Evolutionary conservation across 1,139 yeast genomes (phyloP).

Genomic region (Oligophagozyma castellii): DNA sequence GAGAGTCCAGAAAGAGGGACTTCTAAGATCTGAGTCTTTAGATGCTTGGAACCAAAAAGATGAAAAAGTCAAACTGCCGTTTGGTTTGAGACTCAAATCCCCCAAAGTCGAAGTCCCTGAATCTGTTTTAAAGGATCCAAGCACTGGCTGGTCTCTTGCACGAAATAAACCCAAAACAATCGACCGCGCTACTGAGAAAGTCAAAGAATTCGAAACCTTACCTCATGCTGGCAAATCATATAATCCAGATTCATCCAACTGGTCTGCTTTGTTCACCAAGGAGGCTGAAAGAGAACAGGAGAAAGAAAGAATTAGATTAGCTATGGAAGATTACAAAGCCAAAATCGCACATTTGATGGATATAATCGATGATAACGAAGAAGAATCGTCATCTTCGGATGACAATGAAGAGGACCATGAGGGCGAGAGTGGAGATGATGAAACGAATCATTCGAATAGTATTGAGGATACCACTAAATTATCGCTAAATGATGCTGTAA

Average conservation of each 20-base stretch:
- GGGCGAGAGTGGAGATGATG: conserved; percentile 26
- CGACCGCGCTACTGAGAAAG: conserved; percentile 37
- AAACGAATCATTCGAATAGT: conserved; percentile 13
- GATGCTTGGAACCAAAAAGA: conserved; percentile 54
- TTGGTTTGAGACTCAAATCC: conserved; percentile 18
- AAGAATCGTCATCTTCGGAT: conserved; percentile 29
- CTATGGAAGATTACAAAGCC: conserved; percentile 45
- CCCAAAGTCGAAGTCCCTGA: conserved; percentile 25
- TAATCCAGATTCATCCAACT: conserved; percentile 75
- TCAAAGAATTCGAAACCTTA: conserved; percentile 34
- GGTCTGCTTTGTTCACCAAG: conserved; percentile 58
- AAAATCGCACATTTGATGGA: conserved; percentile 53
- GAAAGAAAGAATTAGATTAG: conserved; percentile 50
- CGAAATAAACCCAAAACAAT: conserved; percentile 44
- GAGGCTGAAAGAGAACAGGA: conserved; percentile 57
- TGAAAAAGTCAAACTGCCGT: conserved; percentile 14
- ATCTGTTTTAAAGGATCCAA: conserved; percentile 29
- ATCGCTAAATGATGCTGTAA: conserved; percentile 62
- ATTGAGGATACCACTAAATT: conserved; percentile 24
- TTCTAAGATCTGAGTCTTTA: conserved; percentile 34
- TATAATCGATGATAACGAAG: conserved; percentile 45
- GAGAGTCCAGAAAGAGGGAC: conserved; percentile 48
- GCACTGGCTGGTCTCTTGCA: conserved; percentile 40
- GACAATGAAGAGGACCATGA: conserved; percentile 30
- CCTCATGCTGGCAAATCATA: conserved; percentile 88